These are phyloP conservation scores for Penicillium macrosclerotiorum DNA, from an alignment of 495 filamentous ascomycete genomes.

Conservation along the genomic window DNA sequence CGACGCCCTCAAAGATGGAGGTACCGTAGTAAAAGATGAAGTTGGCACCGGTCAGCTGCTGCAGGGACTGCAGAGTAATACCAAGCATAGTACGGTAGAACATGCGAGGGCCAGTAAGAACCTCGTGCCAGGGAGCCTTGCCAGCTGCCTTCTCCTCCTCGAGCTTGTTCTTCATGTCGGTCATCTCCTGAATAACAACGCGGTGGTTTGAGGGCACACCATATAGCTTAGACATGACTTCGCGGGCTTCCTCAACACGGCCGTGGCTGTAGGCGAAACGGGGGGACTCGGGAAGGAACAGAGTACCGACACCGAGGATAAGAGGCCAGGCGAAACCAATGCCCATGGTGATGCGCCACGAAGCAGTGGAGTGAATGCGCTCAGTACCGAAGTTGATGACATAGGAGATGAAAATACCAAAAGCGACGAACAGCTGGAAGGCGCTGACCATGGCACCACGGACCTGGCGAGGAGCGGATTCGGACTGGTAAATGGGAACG, in stretches of 20 bases:
- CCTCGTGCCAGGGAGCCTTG: conserved; percentile 57
- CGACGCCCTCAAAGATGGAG: conserved; percentile 66
- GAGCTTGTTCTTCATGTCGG: conserved; percentile 62
- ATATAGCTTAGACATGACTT: conserved; percentile 68
- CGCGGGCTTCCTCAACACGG: conserved; percentile 61
- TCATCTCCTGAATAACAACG: conserved; percentile 66
- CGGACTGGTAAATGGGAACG: conserved; percentile 73
- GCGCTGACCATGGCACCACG: conserved; percentile 66
- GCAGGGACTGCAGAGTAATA: conserved; percentile 66
- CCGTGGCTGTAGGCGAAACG: conserved; percentile 66
- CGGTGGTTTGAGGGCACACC: conserved; percentile 64
- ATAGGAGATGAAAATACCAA: conserved; percentile 80
- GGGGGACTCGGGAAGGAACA: conserved; percentile 72
- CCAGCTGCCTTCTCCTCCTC: conserved; percentile 56
- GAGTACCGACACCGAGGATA: conserved; percentile 66
- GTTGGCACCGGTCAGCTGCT: conserved; percentile 73
- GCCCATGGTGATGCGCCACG: conserved; percentile 81
- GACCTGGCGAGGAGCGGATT: conserved; percentile 63
- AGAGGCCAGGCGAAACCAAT: conserved; percentile 74
- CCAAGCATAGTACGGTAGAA: conserved; percentile 68
- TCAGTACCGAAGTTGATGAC: conserved; percentile 79
- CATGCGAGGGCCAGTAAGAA: conserved; percentile 72
- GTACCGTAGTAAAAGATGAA: conserved; percentile 85
- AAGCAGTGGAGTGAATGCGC: conserved; percentile 48
- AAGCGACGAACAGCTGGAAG: conserved; percentile 86